Base-by-base conservation (phyloP, 1,139 yeast species). In the Candida tunisiensis region DNA sequence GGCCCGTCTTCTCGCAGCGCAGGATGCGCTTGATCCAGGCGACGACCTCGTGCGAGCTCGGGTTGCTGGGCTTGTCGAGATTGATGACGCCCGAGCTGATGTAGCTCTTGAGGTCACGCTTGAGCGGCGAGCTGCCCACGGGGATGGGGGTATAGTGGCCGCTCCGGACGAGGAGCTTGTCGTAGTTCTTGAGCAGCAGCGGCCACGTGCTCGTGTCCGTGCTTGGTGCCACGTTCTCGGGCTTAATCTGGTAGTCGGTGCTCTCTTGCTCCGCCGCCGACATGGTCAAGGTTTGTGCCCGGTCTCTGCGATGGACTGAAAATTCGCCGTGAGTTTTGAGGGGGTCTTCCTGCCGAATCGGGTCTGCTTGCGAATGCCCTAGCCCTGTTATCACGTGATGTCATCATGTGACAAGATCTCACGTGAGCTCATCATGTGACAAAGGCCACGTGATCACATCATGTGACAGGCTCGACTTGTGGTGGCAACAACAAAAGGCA, bases 131-230 rank as follows among this genome's bases (percentile, higher is more conserved):
- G 51, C 91, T 70, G 36, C 98, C 98, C 28, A 88, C 67, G 21
- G 95, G 95, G 41, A 85, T 83, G 40, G 96, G 95, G 28, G 96
- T 85, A 57, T 83, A 85, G 54, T 83, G 95, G 29, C 94, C 93
- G 37, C 92, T 77, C 63, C 98, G 78, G 31, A 88, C 95, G 40
- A 85, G 64, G 37, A 88, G 64, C 60, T 85, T 79, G 64, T 88
- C 96, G 55, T 74, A 88, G 64, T 88, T 75, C 57, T 88, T 88
- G 54, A 88, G 65, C 48, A 88, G 65, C 47, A 88, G 66, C 26
- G 98, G 98, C 98, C 96, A 88, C 41, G 77, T 79, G 36, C 92
- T 74, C 34, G 96, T 77, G 56, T 85, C 91, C 42, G 72, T 72
- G 23, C 85, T 60, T 27, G 93, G 80, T 16, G 43, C 48, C 36